phyloP scores from a whole-genome alignment of 1,284 basidiomycete species.

The Irpex lacteus region DNA sequence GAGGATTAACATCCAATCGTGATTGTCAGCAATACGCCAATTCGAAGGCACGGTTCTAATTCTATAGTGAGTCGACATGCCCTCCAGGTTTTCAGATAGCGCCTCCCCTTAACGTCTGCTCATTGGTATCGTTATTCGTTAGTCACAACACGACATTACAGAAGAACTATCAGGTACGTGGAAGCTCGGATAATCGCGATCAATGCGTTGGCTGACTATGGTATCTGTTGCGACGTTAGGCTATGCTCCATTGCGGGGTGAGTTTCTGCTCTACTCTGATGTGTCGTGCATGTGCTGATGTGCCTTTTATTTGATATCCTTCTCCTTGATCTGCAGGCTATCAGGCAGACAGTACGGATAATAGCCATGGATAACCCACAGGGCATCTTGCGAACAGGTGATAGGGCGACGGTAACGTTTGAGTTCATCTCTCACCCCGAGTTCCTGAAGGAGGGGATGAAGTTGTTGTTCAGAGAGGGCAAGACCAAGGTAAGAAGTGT shows the following conservation, averaged over 20 bases:
- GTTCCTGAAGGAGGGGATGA: slow-evolving; percentile 89
- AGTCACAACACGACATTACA: slow-evolving; percentile 93
- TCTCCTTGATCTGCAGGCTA: slow-evolving; percentile 44
- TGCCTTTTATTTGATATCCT: not conserved
- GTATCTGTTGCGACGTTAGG: slow-evolving; percentile 36
- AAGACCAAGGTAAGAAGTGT: slow-evolving; percentile 76
- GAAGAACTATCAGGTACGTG: slow-evolving; percentile 78
- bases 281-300: not conserved
- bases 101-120: not conserved
- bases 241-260: slow-evolving; percentile 84
- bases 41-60: slow-evolving; percentile 88
- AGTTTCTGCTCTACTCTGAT: slow-evolving; percentile 22
- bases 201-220: not conserved
- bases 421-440: slow-evolving; percentile 91
- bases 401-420: slow-evolving; percentile 86
- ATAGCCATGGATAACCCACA: slow-evolving; percentile 86
- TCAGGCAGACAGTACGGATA: slow-evolving; percentile 90
- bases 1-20: slow-evolving; percentile 5
- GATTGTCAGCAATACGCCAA: slow-evolving; percentile 56
- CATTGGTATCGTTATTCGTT: not conserved
- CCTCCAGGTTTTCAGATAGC: not conserved
- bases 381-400: slow-evolving; percentile 85
- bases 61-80: slow-evolving; percentile 56
- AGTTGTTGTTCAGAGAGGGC: slow-evolving; percentile 88
- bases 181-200: not conserved